Evolutionary conservation across 2,329 filamentous ascomycete species (phyloP), one percentile per base, ranked within the genome.

Genomic region (Alternaria alternata): DNA sequence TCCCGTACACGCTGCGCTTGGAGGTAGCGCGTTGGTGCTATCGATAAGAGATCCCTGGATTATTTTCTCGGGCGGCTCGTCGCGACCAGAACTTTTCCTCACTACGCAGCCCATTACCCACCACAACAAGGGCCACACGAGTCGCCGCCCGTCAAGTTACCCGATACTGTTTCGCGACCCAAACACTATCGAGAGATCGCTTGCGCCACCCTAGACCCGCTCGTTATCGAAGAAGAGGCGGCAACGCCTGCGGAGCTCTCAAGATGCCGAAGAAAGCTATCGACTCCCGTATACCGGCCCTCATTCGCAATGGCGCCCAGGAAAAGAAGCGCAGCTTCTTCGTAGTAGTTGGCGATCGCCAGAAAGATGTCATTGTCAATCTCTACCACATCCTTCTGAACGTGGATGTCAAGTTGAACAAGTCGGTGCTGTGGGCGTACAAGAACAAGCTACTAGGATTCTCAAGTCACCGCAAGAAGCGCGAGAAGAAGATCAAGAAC

Each of bases 291-390:
- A 79, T 79, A 64, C 77, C 77, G 57, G 77, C 77, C 53, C 63
- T 79, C 67, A 79, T 79, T 47, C 76, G 77, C 18, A 79, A 79
- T 65, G 77, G 77, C 39, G 77, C 75, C 34, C 77, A 79, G 80
- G 93, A 97, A 80, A 97, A 97, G 87, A 98, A 98, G 84, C 88
- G 95, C 79, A 96, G 92, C 82, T 97, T 99, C 84, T 96, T 99
- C 80, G 92, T 99, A 59, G 89, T 99, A 24, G 94, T 99, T 46
- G 95, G 95, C 75, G 93, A 99, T 79, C 88, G 89, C 59, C 89
- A 93, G 68, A 99, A 99, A 80, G 95, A 99, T 85, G 93, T 94
- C 70, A 98, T 99, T 76, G 94, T 98, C 68, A 89, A 97, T 76
- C 86, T 94, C 61, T 94, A 98, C 81, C 93, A 95, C 75, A 96